phyloP scores from a whole-genome alignment of 352 stramenopile species.

The Albugo candida region DNA sequence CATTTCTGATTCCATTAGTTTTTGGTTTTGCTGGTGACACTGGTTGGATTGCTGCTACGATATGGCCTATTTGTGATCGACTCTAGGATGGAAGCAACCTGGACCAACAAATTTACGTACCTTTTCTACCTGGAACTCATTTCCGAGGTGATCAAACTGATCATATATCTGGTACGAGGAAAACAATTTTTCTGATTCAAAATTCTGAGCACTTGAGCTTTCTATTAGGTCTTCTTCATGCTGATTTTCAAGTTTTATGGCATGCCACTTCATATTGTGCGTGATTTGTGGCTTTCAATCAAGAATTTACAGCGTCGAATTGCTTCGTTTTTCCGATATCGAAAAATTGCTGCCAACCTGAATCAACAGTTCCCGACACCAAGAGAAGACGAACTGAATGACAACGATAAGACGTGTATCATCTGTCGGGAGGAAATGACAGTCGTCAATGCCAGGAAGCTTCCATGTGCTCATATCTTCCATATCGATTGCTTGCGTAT shows the following conservation, averaged over 20 bases:
- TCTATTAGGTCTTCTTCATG: conserved; percentile 84
- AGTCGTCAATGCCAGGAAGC: conserved; percentile 81
- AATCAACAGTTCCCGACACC: conserved; percentile 90
- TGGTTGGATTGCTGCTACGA: conserved; percentile 74
- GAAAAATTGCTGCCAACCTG: conserved; percentile 89
- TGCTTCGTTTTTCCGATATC: conserved; percentile 81
- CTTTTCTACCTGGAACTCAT: conserved; percentile 93
- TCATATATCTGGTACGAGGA: conserved; percentile 82
- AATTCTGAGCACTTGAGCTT: not conserved
- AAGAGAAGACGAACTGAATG: conserved; percentile 88
- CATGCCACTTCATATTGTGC: conserved; percentile 93
- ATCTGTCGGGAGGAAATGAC: conserved; percentile 93
- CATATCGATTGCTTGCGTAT: conserved; percentile 95
- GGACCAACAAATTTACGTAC: conserved; percentile 80
- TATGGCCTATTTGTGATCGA: conserved; percentile 91
- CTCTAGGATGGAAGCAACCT: conserved; percentile 67
- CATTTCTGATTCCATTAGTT: conserved; percentile 20
- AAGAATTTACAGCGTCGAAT: conserved; percentile 73
- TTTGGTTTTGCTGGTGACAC: conserved; percentile 85
- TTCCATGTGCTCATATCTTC: conserved; percentile 95
- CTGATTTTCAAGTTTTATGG: conserved; percentile 96
- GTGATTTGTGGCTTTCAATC: conserved; percentile 90
- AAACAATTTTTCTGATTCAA: not conserved
- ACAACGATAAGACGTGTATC: conserved; percentile 86
- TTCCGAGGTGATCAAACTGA: conserved; percentile 88